These are phyloP conservation scores for Microsporum canis DNA, from an alignment of 2,329 filamentous ascomycete species.

Conservation along the genomic window DNA sequence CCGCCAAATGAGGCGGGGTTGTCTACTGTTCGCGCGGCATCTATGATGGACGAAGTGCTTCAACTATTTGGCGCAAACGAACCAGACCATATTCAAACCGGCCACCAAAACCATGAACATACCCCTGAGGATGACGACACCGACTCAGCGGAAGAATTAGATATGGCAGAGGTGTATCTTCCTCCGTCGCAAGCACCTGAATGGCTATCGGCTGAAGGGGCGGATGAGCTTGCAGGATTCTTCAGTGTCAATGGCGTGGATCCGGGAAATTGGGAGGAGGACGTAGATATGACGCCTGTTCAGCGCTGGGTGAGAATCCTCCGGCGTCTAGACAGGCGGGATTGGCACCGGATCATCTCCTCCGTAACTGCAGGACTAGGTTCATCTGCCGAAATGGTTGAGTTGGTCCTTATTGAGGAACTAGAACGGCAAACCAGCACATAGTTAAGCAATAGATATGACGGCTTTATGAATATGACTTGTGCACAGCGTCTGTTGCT, in stretches of 20 bases:
- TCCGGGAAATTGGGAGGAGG: conserved; percentile 32
- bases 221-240: conserved; percentile 27
- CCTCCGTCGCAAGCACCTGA: conserved; percentile 17
- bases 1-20: conserved; percentile 46
- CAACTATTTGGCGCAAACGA: not conserved
- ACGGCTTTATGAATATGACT: not conserved
- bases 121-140: not conserved
- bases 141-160: conserved; percentile 2
- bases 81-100: not conserved
- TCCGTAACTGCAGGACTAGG: conserved; percentile 4
- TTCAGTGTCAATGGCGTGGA: conserved; percentile 31
- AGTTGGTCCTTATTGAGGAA: conserved; percentile 29
- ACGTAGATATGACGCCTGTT: conserved; percentile 26
- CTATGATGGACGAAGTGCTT: conserved; percentile 6
- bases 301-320: conserved; percentile 28
- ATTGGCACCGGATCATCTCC: conserved; percentile 24
- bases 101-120: not conserved
- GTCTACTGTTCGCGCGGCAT: not conserved
- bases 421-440: conserved; percentile 20
- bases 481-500: not conserved
- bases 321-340: conserved; percentile 18
- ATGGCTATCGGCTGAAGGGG: conserved; percentile 18
- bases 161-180: not conserved
- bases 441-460: not conserved
- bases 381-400: conserved; percentile 18